phyloP scores from a whole-genome alignment of 495 filamentous ascomycete species.

The Aspergillus ellipticus region DNA sequence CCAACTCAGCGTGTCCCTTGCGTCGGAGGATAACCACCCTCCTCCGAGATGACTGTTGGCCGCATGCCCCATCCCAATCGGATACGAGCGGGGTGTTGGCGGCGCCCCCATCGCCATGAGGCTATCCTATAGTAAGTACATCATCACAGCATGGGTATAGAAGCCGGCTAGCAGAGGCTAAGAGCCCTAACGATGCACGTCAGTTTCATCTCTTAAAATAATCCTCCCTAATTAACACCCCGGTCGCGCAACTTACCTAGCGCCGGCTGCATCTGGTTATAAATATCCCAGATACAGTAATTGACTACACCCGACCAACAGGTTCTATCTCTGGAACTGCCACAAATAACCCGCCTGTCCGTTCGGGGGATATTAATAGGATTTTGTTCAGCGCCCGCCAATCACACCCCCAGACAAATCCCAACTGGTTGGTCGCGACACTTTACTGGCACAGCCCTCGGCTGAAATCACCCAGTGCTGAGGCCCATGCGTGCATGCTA shows the following conservation, averaged over 20 bases:
- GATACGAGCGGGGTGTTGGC: too few species aligned
- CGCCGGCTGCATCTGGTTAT: not conserved
- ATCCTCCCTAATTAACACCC: not conserved
- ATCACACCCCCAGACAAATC: not conserved
- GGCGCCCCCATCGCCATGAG: too few species aligned
- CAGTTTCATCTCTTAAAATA: not conserved
- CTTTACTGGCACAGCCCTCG: not conserved
- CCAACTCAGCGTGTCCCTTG: too few species aligned
- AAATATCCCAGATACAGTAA: not conserved
- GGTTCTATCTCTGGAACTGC: constrained; percentile 22
- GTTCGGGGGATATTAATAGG: constrained; percentile 5
- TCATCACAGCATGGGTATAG: not conserved
- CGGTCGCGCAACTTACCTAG: not conserved
- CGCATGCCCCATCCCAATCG: too few species aligned
- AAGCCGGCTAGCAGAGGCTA: not conserved
- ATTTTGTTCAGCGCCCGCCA: not conserved
- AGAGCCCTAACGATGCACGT: not conserved
- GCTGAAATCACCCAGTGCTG: not conserved
- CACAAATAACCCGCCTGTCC: not conserved
- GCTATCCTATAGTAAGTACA: too few species aligned
- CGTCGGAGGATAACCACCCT: too few species aligned
- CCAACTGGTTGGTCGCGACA: not conserved
- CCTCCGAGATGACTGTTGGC: too few species aligned
- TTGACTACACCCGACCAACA: not conserved
- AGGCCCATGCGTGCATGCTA: not conserved